Percentiles rank a stretch among this genome's conserved stretches.
Conservation (phyloP, 129 eudicot species). For the Flaveria linearis region DNA sequence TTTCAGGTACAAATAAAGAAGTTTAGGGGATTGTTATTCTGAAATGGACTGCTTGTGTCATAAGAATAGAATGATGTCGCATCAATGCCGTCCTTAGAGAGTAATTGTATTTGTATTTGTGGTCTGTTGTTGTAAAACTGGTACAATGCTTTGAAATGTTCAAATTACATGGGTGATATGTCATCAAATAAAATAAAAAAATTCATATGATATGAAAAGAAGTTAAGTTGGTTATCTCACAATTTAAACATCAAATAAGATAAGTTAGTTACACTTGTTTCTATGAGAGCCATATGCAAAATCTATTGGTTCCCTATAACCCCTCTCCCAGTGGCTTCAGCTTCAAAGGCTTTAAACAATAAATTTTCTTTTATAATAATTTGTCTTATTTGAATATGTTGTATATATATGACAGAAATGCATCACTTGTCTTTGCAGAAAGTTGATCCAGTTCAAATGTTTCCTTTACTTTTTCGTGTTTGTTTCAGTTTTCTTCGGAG, state of each 20-base stretch:
- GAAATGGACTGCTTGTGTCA: neutral
- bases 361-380: neutral
- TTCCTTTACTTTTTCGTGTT: neutral
- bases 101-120: conserved; percentile 14
- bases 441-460: neutral
- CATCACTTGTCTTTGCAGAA: neutral
- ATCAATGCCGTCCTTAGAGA: neutral
- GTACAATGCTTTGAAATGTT: neutral
- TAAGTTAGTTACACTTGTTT: too few species aligned
- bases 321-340: too few species aligned
- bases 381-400: neutral
- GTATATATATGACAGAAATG: too few species aligned
- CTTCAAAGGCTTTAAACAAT: too few species aligned
- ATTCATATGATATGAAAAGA: neutral
- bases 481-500: neutral
- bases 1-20: conserved; percentile 27
- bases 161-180: neutral
- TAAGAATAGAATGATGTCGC: neutral
- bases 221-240: neutral
- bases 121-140: conserved; percentile 12
- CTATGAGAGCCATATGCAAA: too few species aligned
- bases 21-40: neutral
- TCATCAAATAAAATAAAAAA: neutral
- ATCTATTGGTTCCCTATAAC: too few species aligned
- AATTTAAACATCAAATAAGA: too few species aligned